These are phyloP conservation scores for Fonsecaea pedrosoi DNA, from an alignment of 2,329 filamentous ascomycete species.

Conservation along the genomic window DNA sequence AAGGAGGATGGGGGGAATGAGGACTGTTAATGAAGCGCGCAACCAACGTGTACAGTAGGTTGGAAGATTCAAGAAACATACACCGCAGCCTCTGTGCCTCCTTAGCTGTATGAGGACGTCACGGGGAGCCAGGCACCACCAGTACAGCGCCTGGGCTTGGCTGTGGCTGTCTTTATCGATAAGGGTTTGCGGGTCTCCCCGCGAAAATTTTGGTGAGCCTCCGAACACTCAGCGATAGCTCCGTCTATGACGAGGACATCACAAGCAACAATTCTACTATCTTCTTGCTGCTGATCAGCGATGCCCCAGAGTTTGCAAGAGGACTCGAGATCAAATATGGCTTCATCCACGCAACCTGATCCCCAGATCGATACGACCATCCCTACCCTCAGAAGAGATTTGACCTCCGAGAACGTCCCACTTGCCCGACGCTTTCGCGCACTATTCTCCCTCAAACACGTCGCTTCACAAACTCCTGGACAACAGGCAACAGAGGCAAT, in stretches of 20 bases:
- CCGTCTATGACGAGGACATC: not conserved
- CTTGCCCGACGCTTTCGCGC: conserved; percentile 92
- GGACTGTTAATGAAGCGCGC: conserved; percentile 7
- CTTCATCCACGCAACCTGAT: conserved; percentile 42
- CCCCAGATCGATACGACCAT: conserved; percentile 51
- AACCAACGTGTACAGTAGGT: not conserved
- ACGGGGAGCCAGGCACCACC: not conserved
- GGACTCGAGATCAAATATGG: conserved; percentile 15
- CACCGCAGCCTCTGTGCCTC: not conserved
- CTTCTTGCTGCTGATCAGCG: not conserved
- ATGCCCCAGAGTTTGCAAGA: not conserved
- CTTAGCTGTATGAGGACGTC: not conserved
- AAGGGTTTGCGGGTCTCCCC: conserved; percentile 1
- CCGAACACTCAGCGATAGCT: not conserved
- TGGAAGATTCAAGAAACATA: conserved; percentile 20
- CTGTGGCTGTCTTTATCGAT: conserved; percentile 18
- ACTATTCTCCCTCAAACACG: conserved; percentile 95
- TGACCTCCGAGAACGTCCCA: conserved; percentile 79
- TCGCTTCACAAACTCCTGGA: conserved; percentile 72
- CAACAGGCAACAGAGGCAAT: conserved; percentile 68
- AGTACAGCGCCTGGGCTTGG: not conserved
- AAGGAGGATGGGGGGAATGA: not conserved
- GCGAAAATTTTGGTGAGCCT: conserved; percentile 13
- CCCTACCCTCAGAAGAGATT: conserved; percentile 66
- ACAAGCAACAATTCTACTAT: not conserved